Base-by-base conservation (phyloP, 306 rosid species). In the Corylus heterophylla region DNA sequence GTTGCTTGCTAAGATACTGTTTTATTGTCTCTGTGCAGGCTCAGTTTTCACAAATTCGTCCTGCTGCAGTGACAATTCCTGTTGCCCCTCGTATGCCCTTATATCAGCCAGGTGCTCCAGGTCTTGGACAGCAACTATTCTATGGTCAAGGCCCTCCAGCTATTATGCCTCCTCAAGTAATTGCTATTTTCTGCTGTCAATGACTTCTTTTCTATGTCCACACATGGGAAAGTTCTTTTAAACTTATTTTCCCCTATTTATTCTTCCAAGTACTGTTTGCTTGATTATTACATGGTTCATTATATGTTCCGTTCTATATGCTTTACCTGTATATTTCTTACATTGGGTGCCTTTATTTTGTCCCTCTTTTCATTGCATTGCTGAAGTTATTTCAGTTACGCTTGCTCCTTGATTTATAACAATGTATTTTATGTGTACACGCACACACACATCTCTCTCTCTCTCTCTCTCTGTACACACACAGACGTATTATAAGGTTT, bases 81-180 rank as follows among this genome's bases (percentile, higher is more conserved):
- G 94, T 92, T 29, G 92, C 89, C 13, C 93, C 95, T 27, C 93
- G 94, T 0, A 80, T 90, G 88, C 93, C 93, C 17, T 78, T 92
- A 83, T 92, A 87, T 59, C 92, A 94, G 51, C 93, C 97, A 35
- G 94, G 97, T 72, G 89, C 86, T 62, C 93, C 95, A 12, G 94
- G 90, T 83, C 44, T 92, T 0, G 97, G 97, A 35, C 97, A 92
- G 58, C 97, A 92, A 61, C 80, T 85, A 75, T 37, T 90, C 84
- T 90, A 90, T 85, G 97, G 97, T 29, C 97, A 90, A 79, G 93
- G 84, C 6, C 93, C 92, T 12, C 94, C 92, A 9, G 85, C 95
- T 45, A 87, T 92, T 71, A 86, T 92, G 69, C 92, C 97, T 50
- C 90, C 93, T 13, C 97, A 92, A 29, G 97, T 92, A 84, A 82